phyloP scores from a whole-genome alignment of 2,329 filamentous ascomycete genomes.

The Neurospora sp. region DNA sequence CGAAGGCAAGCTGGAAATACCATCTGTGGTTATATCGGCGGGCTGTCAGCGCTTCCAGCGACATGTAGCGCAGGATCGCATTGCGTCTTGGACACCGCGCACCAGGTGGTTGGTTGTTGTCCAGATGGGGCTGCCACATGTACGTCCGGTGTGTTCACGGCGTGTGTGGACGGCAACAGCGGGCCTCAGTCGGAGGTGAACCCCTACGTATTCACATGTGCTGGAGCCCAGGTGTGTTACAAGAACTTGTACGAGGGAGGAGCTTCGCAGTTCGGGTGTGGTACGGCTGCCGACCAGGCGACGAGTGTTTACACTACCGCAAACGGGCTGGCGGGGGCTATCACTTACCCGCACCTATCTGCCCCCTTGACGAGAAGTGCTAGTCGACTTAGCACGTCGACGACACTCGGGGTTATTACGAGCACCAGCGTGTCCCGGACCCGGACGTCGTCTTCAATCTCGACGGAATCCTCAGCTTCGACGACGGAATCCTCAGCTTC shows the following conservation, averaged over 20 bases:
- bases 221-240: constrained; percentile 42
- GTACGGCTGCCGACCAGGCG: constrained; percentile 35
- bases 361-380: constrained; percentile 31
- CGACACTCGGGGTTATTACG: constrained; percentile 26
- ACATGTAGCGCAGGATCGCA: constrained; percentile 49
- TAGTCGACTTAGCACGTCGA: constrained; percentile 30
- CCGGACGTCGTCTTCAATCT: constrained; percentile 9
- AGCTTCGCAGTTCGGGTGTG: constrained; percentile 48
- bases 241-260: constrained; percentile 45
- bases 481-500: constrained; percentile 13
- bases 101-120: constrained; percentile 45
- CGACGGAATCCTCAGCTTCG: constrained; percentile 11
- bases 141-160: constrained; percentile 45
- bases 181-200: constrained; percentile 39
- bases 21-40: constrained; percentile 48
- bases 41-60: constrained; percentile 39
- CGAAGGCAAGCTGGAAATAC: constrained; percentile 38
- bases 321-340: constrained; percentile 27
- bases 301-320: constrained; percentile 39
- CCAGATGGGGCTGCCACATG: constrained; percentile 39
- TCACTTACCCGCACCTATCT: constrained; percentile 30
- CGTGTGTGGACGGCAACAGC: constrained; percentile 44
- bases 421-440: constrained; percentile 9
- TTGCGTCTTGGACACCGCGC: constrained; percentile 42
- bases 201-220: constrained; percentile 47